Base-by-base conservation (phyloP, 257 asterid species). In the Capsicum rhomboideum region DNA sequence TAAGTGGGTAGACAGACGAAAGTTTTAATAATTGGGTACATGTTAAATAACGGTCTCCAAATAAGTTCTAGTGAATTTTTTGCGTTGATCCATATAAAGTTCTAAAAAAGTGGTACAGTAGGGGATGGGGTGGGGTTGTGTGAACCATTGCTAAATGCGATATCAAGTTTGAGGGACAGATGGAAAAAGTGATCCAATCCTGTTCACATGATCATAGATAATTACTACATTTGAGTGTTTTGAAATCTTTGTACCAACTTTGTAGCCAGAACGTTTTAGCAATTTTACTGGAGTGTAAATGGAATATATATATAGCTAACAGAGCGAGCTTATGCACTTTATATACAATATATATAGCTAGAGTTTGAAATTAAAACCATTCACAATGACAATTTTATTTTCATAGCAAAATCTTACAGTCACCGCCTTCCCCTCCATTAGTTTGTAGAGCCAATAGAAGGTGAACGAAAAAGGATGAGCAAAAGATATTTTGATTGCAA, bases 131-230 rank as follows among this genome's bases (percentile, higher is more conserved):
- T 13, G 84, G 79, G 84, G 26, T 68, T 49, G 9, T 84, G 89
- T 55, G 90, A 83, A 49, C 90, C 91, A 6, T 75, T 94, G 88
- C 34, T 49, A 74, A 89, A 88, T 83, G 86, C 93, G 21, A 54
- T 90, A 34, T 50, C 90, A 84, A 67, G 78, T 84, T 89, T 95
- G 90, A 89, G 85, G 63, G 89, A 86, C 34, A 90, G 85, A 85
- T 93, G 72, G 90, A 87, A 28, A 78, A 72, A 83, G 77, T 87
- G 91, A 85, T 94, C 74, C 93, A 86, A 44, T 90, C 92, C 34
- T 92, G 97, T 83, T 87, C 91, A 79, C 74, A 78, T 17, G 89
- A 85, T 54, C 87, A 82, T 82, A 88, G 94, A 77, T 93, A 82
- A 90, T 50, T 26, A 78, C 31, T n/a, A 78, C 53, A 34, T 34